A percentile compares a stretch with the other conserved stretches of the same genome.
phyloP scores from a whole-genome alignment of 768 basidiomycete genomes.

The Boletus rufocinnamomeus region DNA sequence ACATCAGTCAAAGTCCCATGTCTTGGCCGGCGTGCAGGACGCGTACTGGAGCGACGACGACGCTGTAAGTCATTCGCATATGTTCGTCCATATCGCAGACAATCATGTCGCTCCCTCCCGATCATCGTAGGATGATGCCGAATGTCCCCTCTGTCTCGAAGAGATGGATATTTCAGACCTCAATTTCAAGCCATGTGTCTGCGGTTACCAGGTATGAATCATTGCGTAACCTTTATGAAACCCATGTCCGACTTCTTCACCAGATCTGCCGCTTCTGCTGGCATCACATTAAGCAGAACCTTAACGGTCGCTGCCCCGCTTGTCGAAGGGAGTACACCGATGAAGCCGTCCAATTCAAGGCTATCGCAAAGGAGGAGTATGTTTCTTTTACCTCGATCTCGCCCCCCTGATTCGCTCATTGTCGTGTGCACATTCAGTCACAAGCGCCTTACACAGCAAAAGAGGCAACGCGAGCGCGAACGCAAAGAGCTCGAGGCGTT shows the following conservation, averaged over 20 bases:
- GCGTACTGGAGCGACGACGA: conserved; percentile 97
- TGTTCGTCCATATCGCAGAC: conserved; percentile 11
- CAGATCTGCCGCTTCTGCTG: conserved; percentile 99
- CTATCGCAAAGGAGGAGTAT: conserved; percentile 93
- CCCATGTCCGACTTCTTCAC: conserved; percentile 9
- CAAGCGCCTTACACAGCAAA: conserved; percentile 92
- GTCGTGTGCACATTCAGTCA: conserved; percentile 54
- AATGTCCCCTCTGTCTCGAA: conserved; percentile 97
- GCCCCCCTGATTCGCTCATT: conserved; percentile 17
- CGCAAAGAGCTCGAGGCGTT: conserved; percentile 91
- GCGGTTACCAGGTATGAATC: conserved; percentile 86
- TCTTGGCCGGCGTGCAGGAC: conserved; percentile 89
- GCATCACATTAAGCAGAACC: conserved; percentile 96
- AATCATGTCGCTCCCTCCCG: conserved; percentile 20
- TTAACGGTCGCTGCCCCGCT: conserved; percentile 95
- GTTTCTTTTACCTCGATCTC: conserved; percentile 35
- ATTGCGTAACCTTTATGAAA: conserved; percentile 23
- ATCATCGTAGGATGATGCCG: conserved; percentile 82
- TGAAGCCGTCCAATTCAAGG: conserved; percentile 91
- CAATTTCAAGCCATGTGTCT: conserved; percentile 98
- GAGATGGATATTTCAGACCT: conserved; percentile 99
- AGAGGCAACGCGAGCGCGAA: conserved; percentile 92
- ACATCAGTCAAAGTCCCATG: conserved; percentile 81
- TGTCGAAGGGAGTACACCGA: conserved; percentile 93
- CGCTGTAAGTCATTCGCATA: conserved; percentile 49